phyloP scores from a whole-genome alignment of 768 basidiomycete species.

The Termitomyces sp. region DNA sequence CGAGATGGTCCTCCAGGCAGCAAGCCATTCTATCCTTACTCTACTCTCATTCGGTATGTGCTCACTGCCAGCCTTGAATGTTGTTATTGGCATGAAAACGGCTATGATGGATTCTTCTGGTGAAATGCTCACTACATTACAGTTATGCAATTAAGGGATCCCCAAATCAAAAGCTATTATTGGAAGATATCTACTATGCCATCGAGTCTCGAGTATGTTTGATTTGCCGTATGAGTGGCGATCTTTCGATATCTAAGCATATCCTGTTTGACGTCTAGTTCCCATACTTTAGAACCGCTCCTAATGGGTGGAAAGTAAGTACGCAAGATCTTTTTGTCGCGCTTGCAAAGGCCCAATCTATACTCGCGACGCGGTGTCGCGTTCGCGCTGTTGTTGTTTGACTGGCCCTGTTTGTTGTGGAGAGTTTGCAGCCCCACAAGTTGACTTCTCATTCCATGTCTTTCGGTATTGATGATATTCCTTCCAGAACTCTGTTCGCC shows the following conservation, averaged over 20 bases:
- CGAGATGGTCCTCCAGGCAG: slow-evolving; percentile 84
- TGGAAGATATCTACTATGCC: slow-evolving; percentile 90
- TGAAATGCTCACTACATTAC: slow-evolving; percentile 10
- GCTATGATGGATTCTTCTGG: slow-evolving; percentile 7
- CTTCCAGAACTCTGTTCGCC: slow-evolving; percentile 79
- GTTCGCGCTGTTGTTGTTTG: slow-evolving; percentile 63
- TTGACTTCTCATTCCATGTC: slow-evolving; percentile 16
- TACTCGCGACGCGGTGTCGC: slow-evolving; percentile 29
- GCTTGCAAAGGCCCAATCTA: slow-evolving; percentile 6
- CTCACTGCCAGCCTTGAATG: neutral
- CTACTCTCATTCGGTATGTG: slow-evolving; percentile 80
- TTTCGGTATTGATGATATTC: slow-evolving; percentile 19
- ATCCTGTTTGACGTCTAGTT: slow-evolving; percentile 42
- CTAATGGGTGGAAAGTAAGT: slow-evolving; percentile 89
- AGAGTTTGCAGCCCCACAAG: slow-evolving; percentile 31
- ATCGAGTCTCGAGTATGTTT: slow-evolving; percentile 78
- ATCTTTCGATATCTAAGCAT: neutral
- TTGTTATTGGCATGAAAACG: slow-evolving; percentile 9
- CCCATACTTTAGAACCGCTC: slow-evolving; percentile 82
- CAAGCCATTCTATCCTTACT: slow-evolving; percentile 90
- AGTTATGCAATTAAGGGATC: slow-evolving; percentile 92
- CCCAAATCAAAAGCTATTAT: slow-evolving; percentile 75
- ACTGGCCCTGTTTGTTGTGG: slow-evolving; percentile 57
- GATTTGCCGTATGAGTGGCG: neutral
- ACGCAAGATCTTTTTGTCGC: neutral